Evolutionary conservation across 1,284 basidiomycete species (phyloP).

Genomic region (Moesziomyces sp.): DNA sequence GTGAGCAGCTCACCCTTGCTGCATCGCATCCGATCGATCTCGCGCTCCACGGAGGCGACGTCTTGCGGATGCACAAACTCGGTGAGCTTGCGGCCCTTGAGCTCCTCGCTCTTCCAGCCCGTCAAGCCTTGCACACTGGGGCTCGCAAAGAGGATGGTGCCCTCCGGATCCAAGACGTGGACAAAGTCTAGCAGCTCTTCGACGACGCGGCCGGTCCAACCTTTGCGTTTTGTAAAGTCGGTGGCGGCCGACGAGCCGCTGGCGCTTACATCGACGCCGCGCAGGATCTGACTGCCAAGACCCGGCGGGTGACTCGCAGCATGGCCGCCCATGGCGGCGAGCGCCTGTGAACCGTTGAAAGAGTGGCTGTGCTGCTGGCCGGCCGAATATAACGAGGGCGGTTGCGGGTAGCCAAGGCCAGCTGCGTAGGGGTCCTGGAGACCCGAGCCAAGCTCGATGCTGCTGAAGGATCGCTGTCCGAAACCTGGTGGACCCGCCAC

Average conservation of each 20-base stretch:
- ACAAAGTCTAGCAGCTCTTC: slow-evolving; percentile 63
- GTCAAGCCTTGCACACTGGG: slow-evolving; percentile 52
- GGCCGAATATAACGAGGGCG: slow-evolving; percentile 25
- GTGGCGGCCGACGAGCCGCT: slow-evolving; percentile 49
- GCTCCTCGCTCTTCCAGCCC: slow-evolving; percentile 59
- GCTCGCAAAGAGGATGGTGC: slow-evolving; percentile 53
- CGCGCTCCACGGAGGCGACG: slow-evolving; percentile 49
- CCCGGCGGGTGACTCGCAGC: slow-evolving; percentile 55
- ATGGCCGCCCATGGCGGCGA: slow-evolving; percentile 41
- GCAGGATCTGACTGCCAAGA: slow-evolving; percentile 45
- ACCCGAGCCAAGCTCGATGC: slow-evolving; percentile 21
- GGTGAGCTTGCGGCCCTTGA: slow-evolving; percentile 52
- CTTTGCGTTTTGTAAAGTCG: slow-evolving; percentile 63
- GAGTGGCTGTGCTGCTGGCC: slow-evolving; percentile 33
- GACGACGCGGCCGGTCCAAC: slow-evolving; percentile 58
- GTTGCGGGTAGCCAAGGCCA: slow-evolving; percentile 22
- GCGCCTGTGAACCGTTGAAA: slow-evolving; percentile 34
- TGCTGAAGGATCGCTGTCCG: slow-evolving; percentile 26
- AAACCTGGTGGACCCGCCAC: slow-evolving; percentile 22
- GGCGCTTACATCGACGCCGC: slow-evolving; percentile 49
- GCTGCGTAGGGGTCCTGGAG: slow-evolving; percentile 12
- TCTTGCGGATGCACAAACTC: slow-evolving; percentile 61
- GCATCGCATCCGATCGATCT: slow-evolving; percentile 45
- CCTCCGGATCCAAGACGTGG: slow-evolving; percentile 57
- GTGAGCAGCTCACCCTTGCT: slow-evolving; percentile 50